phyloP scores from a whole-genome alignment of 495 filamentous ascomycete genomes.

The Amphirosellinia nigrospora region DNA sequence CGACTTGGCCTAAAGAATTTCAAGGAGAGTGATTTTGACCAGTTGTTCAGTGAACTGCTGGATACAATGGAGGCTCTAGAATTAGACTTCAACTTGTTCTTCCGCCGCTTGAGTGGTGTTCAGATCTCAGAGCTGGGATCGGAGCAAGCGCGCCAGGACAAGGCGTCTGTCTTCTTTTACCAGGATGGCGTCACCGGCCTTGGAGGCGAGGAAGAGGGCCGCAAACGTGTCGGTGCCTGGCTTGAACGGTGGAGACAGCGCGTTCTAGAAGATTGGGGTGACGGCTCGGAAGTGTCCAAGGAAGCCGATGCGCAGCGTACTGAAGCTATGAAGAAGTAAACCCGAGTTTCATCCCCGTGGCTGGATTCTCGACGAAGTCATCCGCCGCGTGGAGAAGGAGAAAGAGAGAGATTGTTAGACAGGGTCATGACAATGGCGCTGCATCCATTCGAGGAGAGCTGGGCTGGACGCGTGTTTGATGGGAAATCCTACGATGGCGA shows the following conservation, averaged over 20 bases:
- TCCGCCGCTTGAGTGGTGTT: constrained; percentile 72
- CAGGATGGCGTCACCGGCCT: constrained; percentile 63
- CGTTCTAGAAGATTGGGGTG: constrained; percentile 73
- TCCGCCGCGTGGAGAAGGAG: constrained; percentile 81
- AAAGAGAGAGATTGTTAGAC: constrained; percentile 78
- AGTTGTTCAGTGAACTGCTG: constrained; percentile 77
- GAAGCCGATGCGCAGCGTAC: constrained; percentile 66
- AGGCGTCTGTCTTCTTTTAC: constrained; percentile 74
- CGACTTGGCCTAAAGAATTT: constrained; percentile 74
- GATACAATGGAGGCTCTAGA: constrained; percentile 79
- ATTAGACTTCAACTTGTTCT: constrained; percentile 92
- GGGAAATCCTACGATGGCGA: constrained; percentile 56
- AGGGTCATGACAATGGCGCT: constrained; percentile 79
- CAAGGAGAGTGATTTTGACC: constrained; percentile 75
- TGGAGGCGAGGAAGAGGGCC: constrained; percentile 64
- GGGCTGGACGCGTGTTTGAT: constrained; percentile 58
- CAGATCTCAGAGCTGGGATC: constrained; percentile 64
- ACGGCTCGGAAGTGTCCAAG: constrained; percentile 43
- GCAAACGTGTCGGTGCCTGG: constrained; percentile 73
- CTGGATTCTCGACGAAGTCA: constrained; percentile 94
- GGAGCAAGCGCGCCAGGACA: constrained; percentile 61
- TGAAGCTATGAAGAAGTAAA: constrained; percentile 81
- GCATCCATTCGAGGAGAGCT: constrained; percentile 82
- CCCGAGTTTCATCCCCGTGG: constrained; percentile 88
- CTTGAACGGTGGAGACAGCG: constrained; percentile 72